Percentiles rank a stretch among this genome's conserved stretches.
Conservation (phyloP, 768 basidiomycete genomes). For the Termitomyces sp. region DNA sequence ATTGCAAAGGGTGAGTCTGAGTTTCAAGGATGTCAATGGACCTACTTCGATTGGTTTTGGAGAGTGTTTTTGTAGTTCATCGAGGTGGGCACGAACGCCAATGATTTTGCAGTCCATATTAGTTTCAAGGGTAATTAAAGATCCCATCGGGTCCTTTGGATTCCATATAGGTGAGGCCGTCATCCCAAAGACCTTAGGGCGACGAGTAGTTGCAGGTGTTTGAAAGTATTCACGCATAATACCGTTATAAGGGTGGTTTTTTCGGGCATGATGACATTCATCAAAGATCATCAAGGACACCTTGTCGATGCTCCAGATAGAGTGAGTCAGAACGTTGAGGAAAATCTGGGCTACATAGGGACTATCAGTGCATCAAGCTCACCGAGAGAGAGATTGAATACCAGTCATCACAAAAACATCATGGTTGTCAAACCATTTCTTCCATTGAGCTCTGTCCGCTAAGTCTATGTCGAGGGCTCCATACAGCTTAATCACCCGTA, state of each 20-base stretch:
- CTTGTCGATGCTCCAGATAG: conserved; percentile 68
- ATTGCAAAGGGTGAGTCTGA: conserved; percentile 4
- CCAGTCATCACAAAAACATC: conserved; percentile 88
- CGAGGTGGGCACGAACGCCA: conserved; percentile 63
- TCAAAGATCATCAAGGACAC: conserved; percentile 73
- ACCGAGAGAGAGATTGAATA: conserved; percentile 19
- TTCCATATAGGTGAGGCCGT: conserved; percentile 90
- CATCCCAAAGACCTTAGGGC: conserved; percentile 92
- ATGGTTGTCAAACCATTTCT: conserved; percentile 47
- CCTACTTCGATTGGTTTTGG: conserved; percentile 64
- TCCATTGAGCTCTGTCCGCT: conserved; percentile 63
- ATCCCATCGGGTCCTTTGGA: conserved; percentile 57
- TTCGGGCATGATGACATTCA: conserved; percentile 75
- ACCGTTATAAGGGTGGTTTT: conserved; percentile 71
- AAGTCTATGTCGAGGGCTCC: conserved; percentile 71
- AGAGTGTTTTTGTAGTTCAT: conserved; percentile 57
- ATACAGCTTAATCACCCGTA: conserved; percentile 63
- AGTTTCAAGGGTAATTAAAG: conserved; percentile 57
- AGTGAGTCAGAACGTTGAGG: conserved; percentile 74
- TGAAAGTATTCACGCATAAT: conserved; percentile 67
- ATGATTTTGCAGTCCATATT: conserved; percentile 73
- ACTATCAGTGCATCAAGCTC: not conserved
- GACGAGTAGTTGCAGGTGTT: conserved; percentile 30
- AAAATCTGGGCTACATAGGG: conserved; percentile 74
- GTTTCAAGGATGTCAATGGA: not conserved